A percentile compares a stretch with the other conserved stretches of the same genome.
These are phyloP conservation scores for Eremochloa ophiuroides DNA, from an alignment of 176 grass and related monocot genomes.

Conservation along the genomic window DNA sequence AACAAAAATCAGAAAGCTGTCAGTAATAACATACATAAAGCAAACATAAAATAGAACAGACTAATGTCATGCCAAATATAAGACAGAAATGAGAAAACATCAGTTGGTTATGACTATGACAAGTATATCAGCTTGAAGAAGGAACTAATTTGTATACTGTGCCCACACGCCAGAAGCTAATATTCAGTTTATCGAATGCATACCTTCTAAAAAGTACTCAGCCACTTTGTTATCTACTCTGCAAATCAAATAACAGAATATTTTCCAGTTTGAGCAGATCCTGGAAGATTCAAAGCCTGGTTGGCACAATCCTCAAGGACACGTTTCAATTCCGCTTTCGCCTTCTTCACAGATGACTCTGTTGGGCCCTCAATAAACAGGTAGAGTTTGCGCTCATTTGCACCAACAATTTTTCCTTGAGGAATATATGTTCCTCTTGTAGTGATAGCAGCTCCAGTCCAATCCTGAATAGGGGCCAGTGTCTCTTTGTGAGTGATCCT, in stretches of 20 bases:
- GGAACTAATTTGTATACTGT: not conserved
- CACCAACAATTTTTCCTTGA: conserved; percentile 74
- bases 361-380: conserved; percentile 85
- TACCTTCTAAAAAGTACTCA: conserved; percentile 28
- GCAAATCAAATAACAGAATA: conserved; percentile 81
- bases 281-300: conserved; percentile 75
- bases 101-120: not conserved
- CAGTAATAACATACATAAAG: conserved; percentile 14
- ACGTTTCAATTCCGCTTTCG: conserved; percentile 89
- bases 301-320: conserved; percentile 84
- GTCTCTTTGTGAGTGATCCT: conserved; percentile 97
- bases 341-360: conserved; percentile 88
- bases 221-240: conserved; percentile 13
- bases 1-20: conserved; percentile 17
- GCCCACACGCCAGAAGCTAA: not conserved
- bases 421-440: conserved; percentile 83
- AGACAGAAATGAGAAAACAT: conserved; percentile 10
- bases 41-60: conserved; percentile 10
- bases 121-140: not conserved
- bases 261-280: conserved; percentile 79
- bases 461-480: conserved; percentile 82
- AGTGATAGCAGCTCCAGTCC: conserved; percentile 87
- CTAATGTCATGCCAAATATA: not conserved
- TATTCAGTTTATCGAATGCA: not conserved
- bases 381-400: conserved; percentile 84